Conservation (phyloP, 2,329 filamentous ascomycete species). For the Monilinia fructigena region DNA sequence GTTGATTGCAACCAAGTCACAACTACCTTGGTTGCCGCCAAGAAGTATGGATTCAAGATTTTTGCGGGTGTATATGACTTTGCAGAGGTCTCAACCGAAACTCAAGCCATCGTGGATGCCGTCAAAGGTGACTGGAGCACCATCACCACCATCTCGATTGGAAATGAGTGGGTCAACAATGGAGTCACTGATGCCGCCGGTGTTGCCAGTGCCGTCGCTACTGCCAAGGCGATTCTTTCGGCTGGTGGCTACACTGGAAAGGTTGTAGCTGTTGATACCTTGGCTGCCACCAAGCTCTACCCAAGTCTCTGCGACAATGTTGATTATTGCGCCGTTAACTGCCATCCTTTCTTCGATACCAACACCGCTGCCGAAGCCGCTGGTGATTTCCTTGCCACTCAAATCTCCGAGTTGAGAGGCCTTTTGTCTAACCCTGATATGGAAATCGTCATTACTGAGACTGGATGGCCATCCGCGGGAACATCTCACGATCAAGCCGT, state of each 20-base stretch:
- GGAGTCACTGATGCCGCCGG: conserved; percentile 52
- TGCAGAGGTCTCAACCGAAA: conserved; percentile 42
- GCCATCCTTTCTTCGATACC: conserved; percentile 79
- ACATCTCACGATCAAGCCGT: conserved; percentile 64
- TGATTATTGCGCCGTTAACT: conserved; percentile 79
- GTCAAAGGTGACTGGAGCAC: conserved; percentile 63
- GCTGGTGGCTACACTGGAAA: conserved; percentile 66
- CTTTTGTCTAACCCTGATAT: conserved; percentile 50
- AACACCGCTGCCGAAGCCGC: conserved; percentile 58
- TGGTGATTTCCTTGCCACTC: conserved; percentile 63
- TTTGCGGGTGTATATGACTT: conserved; percentile 75
- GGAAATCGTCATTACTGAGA: conserved; percentile 73
- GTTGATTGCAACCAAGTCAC: conserved; percentile 73
- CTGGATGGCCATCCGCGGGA: conserved; percentile 78
- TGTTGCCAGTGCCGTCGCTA: conserved; percentile 58
- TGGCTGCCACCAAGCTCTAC: conserved; percentile 63
- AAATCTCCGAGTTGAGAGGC: conserved; percentile 48
- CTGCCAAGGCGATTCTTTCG: conserved; percentile 58
- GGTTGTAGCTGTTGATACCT: conserved; percentile 79
- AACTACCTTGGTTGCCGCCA: conserved; percentile 63
- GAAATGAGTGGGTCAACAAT: conserved; percentile 77
- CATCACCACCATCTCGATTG: conserved; percentile 71
- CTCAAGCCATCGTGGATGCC: conserved; percentile 60
- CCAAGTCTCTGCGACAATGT: conserved; percentile 63
- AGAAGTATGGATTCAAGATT: conserved; percentile 63